Evolutionary conservation across 257 asterid species (phyloP).

Genomic region (Solanum virginianum): DNA sequence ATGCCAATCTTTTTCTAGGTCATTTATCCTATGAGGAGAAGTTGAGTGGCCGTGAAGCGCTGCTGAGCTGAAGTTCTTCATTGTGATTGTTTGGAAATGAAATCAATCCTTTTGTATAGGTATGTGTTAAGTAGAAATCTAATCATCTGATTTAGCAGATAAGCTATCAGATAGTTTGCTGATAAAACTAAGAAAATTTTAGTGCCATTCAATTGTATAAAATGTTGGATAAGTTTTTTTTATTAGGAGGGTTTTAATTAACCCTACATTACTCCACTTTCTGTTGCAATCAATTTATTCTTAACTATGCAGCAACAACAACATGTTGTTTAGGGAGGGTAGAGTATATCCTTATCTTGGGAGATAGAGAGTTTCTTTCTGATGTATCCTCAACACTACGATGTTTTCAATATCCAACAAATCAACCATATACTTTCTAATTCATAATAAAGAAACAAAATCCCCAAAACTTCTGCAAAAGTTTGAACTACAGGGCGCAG

Average conservation of each 20-base stretch:
- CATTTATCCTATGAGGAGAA: slow-evolving; percentile 1
- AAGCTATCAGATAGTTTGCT: neutral
- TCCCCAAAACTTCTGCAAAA: neutral
- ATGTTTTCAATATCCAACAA: neutral
- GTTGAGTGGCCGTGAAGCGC: neutral
- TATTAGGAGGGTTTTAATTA: neutral
- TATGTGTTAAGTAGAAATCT: neutral
- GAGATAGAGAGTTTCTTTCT: neutral
- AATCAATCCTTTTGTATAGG: neutral
- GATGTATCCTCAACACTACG: neutral
- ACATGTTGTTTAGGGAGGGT: neutral
- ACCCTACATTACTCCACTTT: neutral
- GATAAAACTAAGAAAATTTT: neutral
- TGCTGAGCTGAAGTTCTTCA: slow-evolving; percentile 1
- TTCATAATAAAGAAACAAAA: neutral
- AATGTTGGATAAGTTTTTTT: neutral
- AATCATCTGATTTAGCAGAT: neutral
- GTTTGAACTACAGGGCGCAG: too few species aligned
- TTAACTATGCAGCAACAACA: neutral
- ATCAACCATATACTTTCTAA: neutral
- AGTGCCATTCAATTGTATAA: neutral
- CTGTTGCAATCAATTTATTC: neutral
- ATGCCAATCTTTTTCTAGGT: neutral
- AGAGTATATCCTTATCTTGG: neutral
- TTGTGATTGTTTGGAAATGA: neutral